A percentile compares a stretch with the other conserved stretches of the same genome.
Evolutionary conservation across 108 stramenopile genomes (phyloP).

Genomic region (Nitzschia sp.): DNA sequence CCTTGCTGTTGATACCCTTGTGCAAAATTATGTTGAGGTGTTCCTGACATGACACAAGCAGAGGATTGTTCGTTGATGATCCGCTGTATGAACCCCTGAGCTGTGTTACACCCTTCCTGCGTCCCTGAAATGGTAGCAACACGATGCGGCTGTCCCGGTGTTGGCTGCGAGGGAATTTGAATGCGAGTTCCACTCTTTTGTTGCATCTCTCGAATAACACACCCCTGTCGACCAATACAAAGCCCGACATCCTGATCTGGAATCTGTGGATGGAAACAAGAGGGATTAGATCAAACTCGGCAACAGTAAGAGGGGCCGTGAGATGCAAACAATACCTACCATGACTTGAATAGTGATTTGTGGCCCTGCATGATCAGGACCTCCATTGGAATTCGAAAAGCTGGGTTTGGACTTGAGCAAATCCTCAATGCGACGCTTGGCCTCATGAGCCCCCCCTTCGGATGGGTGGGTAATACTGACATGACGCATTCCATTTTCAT

Average conservation of each 20-base stretch:
- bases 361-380: slow-evolving; percentile 28
- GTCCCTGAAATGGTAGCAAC: slow-evolving; percentile 75
- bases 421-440: slow-evolving; percentile 52
- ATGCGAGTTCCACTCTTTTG: slow-evolving; percentile 69
- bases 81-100: slow-evolving; percentile 69
- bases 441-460: slow-evolving; percentile 68
- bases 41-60: slow-evolving; percentile 71
- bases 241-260: slow-evolving; percentile 87
- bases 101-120: slow-evolving; percentile 66
- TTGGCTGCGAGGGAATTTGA: slow-evolving; percentile 78
- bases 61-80: slow-evolving; percentile 82
- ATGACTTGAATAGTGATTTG: slow-evolving; percentile 65
- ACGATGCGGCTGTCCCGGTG: slow-evolving; percentile 74
- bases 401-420: slow-evolving; percentile 36
- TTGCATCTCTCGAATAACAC: slow-evolving; percentile 88
- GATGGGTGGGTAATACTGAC: slow-evolving; percentile 83
- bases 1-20: slow-evolving; percentile 12
- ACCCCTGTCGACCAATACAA: slow-evolving; percentile 84
- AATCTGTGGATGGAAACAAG: slow-evolving; percentile 30
- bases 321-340: slow-evolving; percentile 43
- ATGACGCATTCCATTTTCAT: slow-evolving; percentile 63
- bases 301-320: no score
- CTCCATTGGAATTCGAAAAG: slow-evolving; percentile 49
- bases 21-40: slow-evolving; percentile 38
- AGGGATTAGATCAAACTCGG: background rate